Base-by-base conservation (phyloP, 2,329 filamentous ascomycete genomes). In the Colletotrichum brevisporum region DNA sequence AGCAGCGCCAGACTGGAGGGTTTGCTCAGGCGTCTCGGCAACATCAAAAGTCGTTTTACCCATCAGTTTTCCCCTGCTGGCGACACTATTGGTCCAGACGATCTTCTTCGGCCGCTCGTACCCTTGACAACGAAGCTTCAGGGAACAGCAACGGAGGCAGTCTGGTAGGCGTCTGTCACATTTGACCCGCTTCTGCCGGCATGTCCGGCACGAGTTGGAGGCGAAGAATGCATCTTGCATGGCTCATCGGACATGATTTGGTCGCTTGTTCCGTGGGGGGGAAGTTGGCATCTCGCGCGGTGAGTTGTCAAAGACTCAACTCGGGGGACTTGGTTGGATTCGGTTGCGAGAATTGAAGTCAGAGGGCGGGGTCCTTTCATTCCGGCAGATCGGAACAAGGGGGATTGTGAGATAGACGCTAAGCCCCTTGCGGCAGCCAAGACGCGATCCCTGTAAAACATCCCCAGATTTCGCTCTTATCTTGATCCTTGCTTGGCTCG, bases 161-260 rank as follows among this genome's bases (percentile, higher is more conserved):
- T 36, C 39, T 10, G 65, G 65, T 16, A 68, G 48, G 13, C 50
- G 65, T n/a, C 60, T 68, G 47, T 68, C 65, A 47, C 65, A 68
- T 39, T 58, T 68, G 59, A 55, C 60, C 60, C 65, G 65, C 53
- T 68, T 68, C 27, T 68, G 53, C 15, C 65, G 65, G 47, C 65
- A 68, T 6, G 60, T 68, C 43, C 52, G 55, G 65, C 65, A 68
- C 16, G 65, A 68, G 16, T 64, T 64, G 53, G 65, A 50, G 27
- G 65, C 65, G 53, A 41, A 50, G 24, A 55, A 64, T 50, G 36
- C 65, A 43, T 68, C 21, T 39, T 62, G 53, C 65, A 68, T 68
- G 65, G 53, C 47, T 41, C 10, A 39, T 47, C n/a, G 48, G 39
- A 57, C 64, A 67, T 67, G 4, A n/a, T 63, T 57, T 43, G 59